Base-by-base conservation (phyloP, 225 moss, liverwort and hornwort genomes). In the Sphagnum contortum region DNA sequence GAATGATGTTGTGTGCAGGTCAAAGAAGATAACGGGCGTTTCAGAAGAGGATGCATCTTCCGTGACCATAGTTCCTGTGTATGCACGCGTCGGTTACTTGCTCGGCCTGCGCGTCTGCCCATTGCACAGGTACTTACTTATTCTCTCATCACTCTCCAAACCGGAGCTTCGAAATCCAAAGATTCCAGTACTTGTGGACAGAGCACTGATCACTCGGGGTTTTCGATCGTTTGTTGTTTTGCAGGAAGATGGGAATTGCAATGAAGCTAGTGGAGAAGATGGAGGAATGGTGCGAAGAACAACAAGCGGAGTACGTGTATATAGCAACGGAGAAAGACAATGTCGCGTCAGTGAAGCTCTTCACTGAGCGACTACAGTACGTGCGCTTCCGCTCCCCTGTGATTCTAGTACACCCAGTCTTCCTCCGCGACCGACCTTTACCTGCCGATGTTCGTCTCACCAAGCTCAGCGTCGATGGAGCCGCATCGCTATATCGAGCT, bases 171-270 rank as follows among this genome's bases (percentile, higher is more conserved):
- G 29, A 29, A 29, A 29, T 29, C 29, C 29, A 29, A 29, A 29
- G 29, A 29, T 1, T 29, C 29, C 29, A 29, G 0, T 29, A 29
- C 29, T 29, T 29, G 1, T 29, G 29, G 29, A 29, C 29, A 29
- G 29, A 29, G 0, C 29, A 29, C 29, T 29, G 29, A 29, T 29
- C 29, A 29, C 29, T 29, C 29, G 29, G 29, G 29, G 29, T 29
- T 29, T 29, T 29, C 29, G 29, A 29, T 29, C 29, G 8, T 7
- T 55, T 5, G 52, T 55, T 14, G 66, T 67, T 0, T n/a, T 60
- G 4, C 80, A 98, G 93, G 81, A 81, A 93, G 45, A 82, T 89
- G 86, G 93, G 93, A 68, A 89, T 98, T 72, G 98, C 89, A 6
- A 67, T 74, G 50, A 93, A 81, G 57, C 75, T 98, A 10, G 89